Evolutionary conservation across 148 eudicot species (phyloP).

Genomic region (Rhododendron kiyosumense): DNA sequence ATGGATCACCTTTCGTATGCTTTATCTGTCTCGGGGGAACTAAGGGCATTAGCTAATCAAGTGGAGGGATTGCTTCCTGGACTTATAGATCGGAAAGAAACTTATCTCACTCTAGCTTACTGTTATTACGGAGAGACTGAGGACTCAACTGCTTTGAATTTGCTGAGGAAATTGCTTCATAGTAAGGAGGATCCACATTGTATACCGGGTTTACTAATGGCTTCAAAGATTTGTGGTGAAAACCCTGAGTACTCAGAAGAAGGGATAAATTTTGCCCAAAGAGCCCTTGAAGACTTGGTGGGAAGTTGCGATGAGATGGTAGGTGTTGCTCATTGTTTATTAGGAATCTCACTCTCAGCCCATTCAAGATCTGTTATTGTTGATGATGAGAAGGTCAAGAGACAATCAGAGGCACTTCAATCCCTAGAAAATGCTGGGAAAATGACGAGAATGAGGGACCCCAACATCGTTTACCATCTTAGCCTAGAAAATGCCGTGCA

Average conservation of each 20-base stretch:
- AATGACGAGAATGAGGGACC: slow-evolving; percentile 36
- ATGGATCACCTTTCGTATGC: slow-evolving; percentile 85
- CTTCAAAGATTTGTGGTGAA: slow-evolving; percentile 67
- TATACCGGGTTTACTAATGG: slow-evolving; percentile 52
- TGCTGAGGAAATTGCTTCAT: slow-evolving; percentile 53
- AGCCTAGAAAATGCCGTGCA: slow-evolving; percentile 60
- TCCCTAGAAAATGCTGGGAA: slow-evolving; percentile 42
- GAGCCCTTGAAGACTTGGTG: slow-evolving; percentile 40
- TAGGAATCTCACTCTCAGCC: slow-evolving; percentile 48
- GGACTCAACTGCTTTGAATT: slow-evolving; percentile 50
- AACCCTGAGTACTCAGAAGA: slow-evolving; percentile 44
- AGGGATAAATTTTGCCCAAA: slow-evolving; percentile 58
- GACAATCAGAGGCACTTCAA: slow-evolving; percentile 47
- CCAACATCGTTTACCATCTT: slow-evolving; percentile 44
- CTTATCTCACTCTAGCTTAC: slow-evolving; percentile 59
- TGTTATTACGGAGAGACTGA: slow-evolving; percentile 76
- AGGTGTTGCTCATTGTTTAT: slow-evolving; percentile 38
- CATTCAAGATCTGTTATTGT: slow-evolving; percentile 38
- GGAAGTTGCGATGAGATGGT: slow-evolving; percentile 48
- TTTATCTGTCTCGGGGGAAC: slow-evolving; percentile 53
- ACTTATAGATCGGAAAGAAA: slow-evolving; percentile 48
- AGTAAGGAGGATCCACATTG: slow-evolving; percentile 36
- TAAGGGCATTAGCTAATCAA: slow-evolving; percentile 57
- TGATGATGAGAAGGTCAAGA: slow-evolving; percentile 39
- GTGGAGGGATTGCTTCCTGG: slow-evolving; percentile 82